Evolutionary conservation across 2,329 filamentous ascomycete species (phyloP).

Genomic region (Ophiostoma sp.): DNA sequence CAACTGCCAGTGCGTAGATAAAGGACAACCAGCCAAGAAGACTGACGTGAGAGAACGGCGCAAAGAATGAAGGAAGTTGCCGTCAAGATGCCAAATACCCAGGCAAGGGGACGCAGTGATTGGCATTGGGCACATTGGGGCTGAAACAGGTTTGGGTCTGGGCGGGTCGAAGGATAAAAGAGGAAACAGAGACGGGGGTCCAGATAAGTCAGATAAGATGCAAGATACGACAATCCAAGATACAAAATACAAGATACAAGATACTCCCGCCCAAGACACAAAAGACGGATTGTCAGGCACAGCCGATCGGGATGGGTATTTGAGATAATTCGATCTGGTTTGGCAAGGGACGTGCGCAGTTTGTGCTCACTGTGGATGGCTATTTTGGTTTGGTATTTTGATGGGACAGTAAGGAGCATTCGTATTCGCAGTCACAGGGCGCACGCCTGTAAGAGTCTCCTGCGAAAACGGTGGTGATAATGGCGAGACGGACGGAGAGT

Average conservation of each 20-base stretch:
- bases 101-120: slow-evolving; percentile 16
- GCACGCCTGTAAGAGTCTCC: not conserved
- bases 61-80: not conserved
- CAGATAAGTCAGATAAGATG: not conserved
- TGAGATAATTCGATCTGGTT: slow-evolving; percentile 9
- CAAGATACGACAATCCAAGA: not conserved
- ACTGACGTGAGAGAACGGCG: not conserved
- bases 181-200: not conserved
- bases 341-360: not conserved
- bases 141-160: slow-evolving; percentile 24
- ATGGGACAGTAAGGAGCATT: not conserved
- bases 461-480: not conserved
- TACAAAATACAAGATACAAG: not conserved
- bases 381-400: not conserved
- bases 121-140: slow-evolving; percentile 19
- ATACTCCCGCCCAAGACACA: not conserved
- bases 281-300: not conserved
- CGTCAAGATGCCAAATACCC: slow-evolving; percentile 15
- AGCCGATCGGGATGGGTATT: not conserved
- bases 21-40: not conserved
- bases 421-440: not conserved
- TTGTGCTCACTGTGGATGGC: not conserved
- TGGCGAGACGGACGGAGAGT: not conserved
- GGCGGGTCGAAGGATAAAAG: slow-evolving; percentile 16
- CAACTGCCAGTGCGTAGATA: not conserved